phyloP scores from a whole-genome alignment of 192 early-diverging fungal genomes.

The Coemansia sp. region DNA sequence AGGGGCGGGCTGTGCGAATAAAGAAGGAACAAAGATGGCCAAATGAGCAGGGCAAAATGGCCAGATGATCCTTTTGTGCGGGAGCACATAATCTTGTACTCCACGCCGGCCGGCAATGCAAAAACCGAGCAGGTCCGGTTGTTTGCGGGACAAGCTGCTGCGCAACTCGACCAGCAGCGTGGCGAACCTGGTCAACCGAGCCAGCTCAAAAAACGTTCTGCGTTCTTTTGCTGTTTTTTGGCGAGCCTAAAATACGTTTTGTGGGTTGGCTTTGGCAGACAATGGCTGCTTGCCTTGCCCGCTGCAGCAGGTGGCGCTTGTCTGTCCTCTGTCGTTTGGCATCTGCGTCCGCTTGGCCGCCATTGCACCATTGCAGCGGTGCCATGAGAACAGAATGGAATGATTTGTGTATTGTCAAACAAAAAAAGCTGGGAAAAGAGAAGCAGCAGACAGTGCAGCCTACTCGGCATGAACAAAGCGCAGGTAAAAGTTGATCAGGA shows the following conservation, averaged over 20 bases:
- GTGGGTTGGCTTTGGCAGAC: not conserved
- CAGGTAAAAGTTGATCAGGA: slow-evolving; percentile 73
- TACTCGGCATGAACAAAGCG: slow-evolving; percentile 34
- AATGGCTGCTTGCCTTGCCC: no score
- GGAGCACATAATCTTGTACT: not conserved
- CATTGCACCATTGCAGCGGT: not conserved
- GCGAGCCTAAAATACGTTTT: not conserved
- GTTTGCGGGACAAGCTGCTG: not conserved
- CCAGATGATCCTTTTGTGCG: not conserved
- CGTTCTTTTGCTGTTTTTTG: not conserved
- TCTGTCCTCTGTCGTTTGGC: not conserved
- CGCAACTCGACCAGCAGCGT: no score
- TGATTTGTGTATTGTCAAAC: not conserved
- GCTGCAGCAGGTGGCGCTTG: not conserved
- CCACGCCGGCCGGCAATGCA: not conserved
- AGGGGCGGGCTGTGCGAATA: not conserved
- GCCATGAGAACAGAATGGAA: not conserved
- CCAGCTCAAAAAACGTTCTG: not conserved
- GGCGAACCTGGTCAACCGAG: not conserved
- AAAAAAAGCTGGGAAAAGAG: not conserved
- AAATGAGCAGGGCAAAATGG: slow-evolving; percentile 5
- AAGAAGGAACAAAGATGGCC: not conserved
- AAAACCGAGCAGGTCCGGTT: not conserved
- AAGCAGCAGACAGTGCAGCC: not conserved
- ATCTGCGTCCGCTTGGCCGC: not conserved